Conservation (phyloP, 2,329 filamentous ascomycete species). For the Colletotrichum liaoningense region DNA sequence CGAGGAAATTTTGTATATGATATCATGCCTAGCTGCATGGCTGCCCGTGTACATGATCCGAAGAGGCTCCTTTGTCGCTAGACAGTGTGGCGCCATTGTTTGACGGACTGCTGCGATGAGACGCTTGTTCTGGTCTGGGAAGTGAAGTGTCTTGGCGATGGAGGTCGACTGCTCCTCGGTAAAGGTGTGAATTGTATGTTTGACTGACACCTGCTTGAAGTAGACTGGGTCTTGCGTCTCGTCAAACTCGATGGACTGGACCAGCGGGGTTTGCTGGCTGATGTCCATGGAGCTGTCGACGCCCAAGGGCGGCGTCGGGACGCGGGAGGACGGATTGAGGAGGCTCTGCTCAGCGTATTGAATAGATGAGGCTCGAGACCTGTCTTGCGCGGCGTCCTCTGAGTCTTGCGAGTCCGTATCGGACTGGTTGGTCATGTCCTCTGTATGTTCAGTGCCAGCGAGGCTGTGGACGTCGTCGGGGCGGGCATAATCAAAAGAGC, state of each 20-base stretch:
- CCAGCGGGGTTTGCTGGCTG: constrained; percentile 35
- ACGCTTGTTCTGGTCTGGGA: constrained; percentile 48
- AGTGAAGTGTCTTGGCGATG: constrained; percentile 45
- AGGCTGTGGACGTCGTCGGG: constrained; percentile 65
- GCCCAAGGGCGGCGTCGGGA: constrained; percentile 23
- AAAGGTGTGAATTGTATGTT: constrained; percentile 58
- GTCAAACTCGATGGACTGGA: constrained; percentile 57
- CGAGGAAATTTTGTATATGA: constrained; percentile 60
- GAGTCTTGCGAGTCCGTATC: constrained; percentile 32
- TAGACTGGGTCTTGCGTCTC: constrained; percentile 49
- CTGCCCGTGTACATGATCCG: constrained; percentile 62
- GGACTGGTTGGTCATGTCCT: constrained; percentile 43
- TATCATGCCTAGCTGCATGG: constrained; percentile 51
- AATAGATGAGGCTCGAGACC: constrained; percentile 52
- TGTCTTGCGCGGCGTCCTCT: constrained; percentile 38
- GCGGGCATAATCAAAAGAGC: constrained; percentile 60
- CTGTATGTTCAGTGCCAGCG: constrained; percentile 59
- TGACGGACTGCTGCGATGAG: constrained; percentile 58
- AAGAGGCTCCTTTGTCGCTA: constrained; percentile 58
- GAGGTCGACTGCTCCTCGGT: constrained; percentile 51
- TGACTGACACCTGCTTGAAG: constrained; percentile 55
- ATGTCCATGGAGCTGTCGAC: constrained; percentile 37
- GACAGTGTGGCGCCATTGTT: constrained; percentile 58
- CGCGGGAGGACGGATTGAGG: constrained; percentile 50
- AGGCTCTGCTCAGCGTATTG: constrained; percentile 63